phyloP scores from a whole-genome alignment of 345 rosid species.

The Gossypium ekmanianum region DNA sequence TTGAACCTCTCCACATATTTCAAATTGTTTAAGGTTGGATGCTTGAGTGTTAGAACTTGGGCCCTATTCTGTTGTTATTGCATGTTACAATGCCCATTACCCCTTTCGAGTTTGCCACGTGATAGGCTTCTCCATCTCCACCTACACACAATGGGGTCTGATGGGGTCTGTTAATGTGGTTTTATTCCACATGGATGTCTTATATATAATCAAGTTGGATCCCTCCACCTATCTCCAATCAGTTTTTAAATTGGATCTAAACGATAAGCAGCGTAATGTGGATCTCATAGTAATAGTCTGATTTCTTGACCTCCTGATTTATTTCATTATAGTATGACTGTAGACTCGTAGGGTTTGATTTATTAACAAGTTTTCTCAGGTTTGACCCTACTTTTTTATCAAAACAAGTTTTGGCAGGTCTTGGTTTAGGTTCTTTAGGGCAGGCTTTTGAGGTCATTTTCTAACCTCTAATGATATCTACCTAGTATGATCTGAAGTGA shows the following conservation, averaged over 20 bases:
- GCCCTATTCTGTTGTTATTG: background rate
- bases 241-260: background rate
- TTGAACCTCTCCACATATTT: background rate
- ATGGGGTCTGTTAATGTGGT: background rate
- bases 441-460: background rate
- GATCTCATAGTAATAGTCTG: background rate
- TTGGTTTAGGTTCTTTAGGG: background rate
- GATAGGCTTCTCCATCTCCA: background rate
- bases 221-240: background rate
- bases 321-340: background rate
- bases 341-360: background rate
- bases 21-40: background rate
- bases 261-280: background rate
- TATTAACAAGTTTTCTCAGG: background rate
- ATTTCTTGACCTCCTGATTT: background rate
- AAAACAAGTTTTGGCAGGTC: background rate
- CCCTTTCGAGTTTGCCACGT: background rate
- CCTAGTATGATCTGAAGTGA: background rate
- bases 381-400: background rate
- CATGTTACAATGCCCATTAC: background rate
- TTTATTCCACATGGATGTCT: background rate
- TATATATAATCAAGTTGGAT: background rate
- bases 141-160: background rate
- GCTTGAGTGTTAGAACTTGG: background rate
- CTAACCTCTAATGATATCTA: background rate